Evolutionary conservation across 345 rosid species (phyloP).

Genomic region (Dovyalis caffra): DNA sequence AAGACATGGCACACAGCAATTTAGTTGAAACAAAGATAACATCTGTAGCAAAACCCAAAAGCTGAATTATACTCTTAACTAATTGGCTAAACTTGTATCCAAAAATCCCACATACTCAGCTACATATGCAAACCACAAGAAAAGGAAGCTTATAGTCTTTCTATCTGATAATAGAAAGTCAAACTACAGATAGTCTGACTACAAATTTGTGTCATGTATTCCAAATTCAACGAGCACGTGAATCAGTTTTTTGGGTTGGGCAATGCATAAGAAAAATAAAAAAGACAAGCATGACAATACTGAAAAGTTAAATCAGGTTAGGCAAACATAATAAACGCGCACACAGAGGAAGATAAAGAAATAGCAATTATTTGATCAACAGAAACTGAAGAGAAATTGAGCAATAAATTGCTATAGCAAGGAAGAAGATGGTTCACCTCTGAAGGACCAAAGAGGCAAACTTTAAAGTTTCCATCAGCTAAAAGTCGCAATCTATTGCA

Average conservation of each 20-base stretch:
- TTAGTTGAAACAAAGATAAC: not conserved
- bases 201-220: not conserved
- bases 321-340: not conserved
- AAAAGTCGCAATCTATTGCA: constrained; percentile 93
- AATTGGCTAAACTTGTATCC: not conserved
- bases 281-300: not conserved
- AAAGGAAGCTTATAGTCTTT: not conserved
- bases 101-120: not conserved
- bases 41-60: not conserved
- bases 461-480: constrained; percentile 98
- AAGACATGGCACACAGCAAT: not conserved
- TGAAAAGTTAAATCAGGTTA: not conserved
- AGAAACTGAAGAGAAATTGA: not conserved
- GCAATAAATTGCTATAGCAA: not conserved
- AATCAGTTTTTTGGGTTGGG: not conserved
- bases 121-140: not conserved
- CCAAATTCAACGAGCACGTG: not conserved
- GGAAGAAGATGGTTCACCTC: constrained; percentile 52
- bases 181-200: not conserved
- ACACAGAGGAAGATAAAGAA: not conserved
- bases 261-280: not conserved
- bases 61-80: not conserved
- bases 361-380: not conserved
- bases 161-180: not conserved
- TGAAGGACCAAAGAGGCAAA: constrained; percentile 97